Base-by-base conservation (phyloP, 2,329 filamentous ascomycete species). In the Penicillium sp. region DNA sequence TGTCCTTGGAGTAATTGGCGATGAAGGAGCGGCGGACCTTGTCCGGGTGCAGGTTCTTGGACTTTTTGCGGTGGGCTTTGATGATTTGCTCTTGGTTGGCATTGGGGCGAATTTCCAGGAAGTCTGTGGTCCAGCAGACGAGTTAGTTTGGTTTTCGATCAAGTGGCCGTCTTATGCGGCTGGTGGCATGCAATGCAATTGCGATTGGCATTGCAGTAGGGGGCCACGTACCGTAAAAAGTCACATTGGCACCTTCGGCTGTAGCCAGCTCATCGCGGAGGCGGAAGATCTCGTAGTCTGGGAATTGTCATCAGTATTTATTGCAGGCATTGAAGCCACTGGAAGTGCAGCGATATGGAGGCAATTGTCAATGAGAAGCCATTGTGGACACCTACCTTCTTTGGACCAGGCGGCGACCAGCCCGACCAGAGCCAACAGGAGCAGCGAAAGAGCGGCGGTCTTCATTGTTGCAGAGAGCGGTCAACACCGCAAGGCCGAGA, bases 271-370 rank as follows among this genome's bases (percentile, higher is more conserved):
- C 95, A 79, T 97, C 92, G 72, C 89, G 89, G 63, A 99, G 84
- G 69, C 92, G 90, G 82, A 99, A 99, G 81, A 99, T 98, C 80
- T 99, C 95, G 74, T 96, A 92, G 79, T 99, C 95, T 96, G 17
- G 43, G 17, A 3, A 2, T 31, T 51, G 42, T 25, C 34, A 34
- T 50, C 43, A 28, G 42, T 51, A 58, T 38, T 2, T 2, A 7
- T 34, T 8, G 5, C 15, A 28, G 11, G 10, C 7, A n/a, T 31
- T 41, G 25, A 53, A 28, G 37, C 51, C 10, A 20, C 28, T 35
- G 38, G 15, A 12, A 42, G 8, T 7, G 15, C n/a, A 3, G n/a
- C 4, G 25, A 20, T 12, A 22, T n/a, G 28, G 28, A 75, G 11
- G 20, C n/a, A 5, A 22, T 22, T 22, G 22, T 22, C 22, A 22